Evolutionary conservation across 1,139 yeast species (phyloP).

Genomic region (Taiozyma sp.): DNA sequence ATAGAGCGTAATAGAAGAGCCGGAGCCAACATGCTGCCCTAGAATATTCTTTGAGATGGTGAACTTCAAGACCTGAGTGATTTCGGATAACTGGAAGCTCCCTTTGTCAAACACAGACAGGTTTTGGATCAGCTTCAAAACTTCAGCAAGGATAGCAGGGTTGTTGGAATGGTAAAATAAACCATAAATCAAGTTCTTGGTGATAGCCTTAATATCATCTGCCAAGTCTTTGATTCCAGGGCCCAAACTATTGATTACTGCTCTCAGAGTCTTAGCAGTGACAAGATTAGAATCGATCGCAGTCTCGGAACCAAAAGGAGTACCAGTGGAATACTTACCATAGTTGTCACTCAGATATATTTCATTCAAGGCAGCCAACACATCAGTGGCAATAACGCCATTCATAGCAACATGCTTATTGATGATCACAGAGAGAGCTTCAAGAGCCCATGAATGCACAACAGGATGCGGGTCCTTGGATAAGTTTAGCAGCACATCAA

Average conservation of each 20-base stretch:
- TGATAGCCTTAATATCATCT: constrained; percentile 18
- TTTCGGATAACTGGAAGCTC: constrained; percentile 1
- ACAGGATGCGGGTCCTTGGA: constrained; percentile 79
- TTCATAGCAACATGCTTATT: constrained; percentile 50
- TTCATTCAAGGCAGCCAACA: constrained; percentile 41
- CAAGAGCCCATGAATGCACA: constrained; percentile 69
- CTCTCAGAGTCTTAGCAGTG: constrained; percentile 36
- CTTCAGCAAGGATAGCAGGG: constrained; percentile 24
- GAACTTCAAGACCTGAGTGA: constrained; percentile 12
- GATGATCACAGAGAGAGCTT: constrained; percentile 51
- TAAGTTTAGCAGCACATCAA: constrained; percentile 55
- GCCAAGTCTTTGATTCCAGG: constrained; percentile 37
- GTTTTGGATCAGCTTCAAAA: constrained; percentile 28
- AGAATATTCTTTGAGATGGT: constrained; percentile 9
- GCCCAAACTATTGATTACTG: constrained; percentile 42
- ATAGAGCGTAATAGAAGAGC: constrained; percentile 23
- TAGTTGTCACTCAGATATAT: constrained; percentile 49
- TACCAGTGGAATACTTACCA: constrained; percentile 40
- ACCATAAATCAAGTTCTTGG: constrained; percentile 22
- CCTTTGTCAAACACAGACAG: constrained; percentile 15
- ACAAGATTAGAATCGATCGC: constrained; percentile 35
- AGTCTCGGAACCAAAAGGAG: constrained; percentile 42
- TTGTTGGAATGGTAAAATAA: constrained; percentile 23
- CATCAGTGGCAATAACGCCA: constrained; percentile 33
- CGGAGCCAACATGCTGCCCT: constrained; percentile 15